Conservation (phyloP, 2,329 filamentous ascomycete genomes). For the Ceratocystiopsis minuta region DNA sequence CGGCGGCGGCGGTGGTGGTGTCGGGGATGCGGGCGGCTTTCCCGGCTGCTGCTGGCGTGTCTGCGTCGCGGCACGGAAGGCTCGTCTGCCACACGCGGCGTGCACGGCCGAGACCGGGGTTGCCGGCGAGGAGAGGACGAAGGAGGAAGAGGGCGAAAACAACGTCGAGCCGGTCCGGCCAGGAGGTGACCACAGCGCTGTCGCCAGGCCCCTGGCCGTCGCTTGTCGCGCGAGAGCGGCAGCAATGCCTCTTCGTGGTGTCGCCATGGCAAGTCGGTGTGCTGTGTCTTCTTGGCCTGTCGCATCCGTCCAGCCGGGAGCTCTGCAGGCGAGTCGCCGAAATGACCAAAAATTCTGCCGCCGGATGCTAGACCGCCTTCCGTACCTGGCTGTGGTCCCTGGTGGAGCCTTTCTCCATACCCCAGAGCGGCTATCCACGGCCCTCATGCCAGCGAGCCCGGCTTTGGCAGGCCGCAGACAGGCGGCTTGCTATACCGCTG, state of each 20-base stretch:
- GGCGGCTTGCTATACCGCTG: too few relatives aligned
- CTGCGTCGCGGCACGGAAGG: neutral
- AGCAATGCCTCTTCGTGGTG: neutral
- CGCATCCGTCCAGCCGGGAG: neutral
- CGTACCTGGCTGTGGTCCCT: too few relatives aligned
- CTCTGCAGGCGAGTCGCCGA: neutral
- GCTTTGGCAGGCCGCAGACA: too few relatives aligned
- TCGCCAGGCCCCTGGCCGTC: neutral
- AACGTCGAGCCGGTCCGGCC: neutral
- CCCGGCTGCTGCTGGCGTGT: neutral
- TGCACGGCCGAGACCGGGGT: too few relatives aligned
- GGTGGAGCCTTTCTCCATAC: neutral
- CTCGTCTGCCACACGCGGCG: too few relatives aligned
- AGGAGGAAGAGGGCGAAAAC: neutral
- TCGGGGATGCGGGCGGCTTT: neutral
- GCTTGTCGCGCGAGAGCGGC: neutral
- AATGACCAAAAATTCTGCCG: too few relatives aligned
- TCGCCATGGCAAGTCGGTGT: neutral
- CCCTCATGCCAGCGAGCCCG: neutral
- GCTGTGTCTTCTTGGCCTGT: too few relatives aligned
- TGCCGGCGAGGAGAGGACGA: too few relatives aligned
- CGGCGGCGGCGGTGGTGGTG: constrained; percentile 7
- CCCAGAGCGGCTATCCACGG: constrained; percentile 6
- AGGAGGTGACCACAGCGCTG: neutral
- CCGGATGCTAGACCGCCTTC: too few relatives aligned